Base-by-base conservation (phyloP, 2,329 filamentous ascomycete species). In the Alternaria gaisen region DNA sequence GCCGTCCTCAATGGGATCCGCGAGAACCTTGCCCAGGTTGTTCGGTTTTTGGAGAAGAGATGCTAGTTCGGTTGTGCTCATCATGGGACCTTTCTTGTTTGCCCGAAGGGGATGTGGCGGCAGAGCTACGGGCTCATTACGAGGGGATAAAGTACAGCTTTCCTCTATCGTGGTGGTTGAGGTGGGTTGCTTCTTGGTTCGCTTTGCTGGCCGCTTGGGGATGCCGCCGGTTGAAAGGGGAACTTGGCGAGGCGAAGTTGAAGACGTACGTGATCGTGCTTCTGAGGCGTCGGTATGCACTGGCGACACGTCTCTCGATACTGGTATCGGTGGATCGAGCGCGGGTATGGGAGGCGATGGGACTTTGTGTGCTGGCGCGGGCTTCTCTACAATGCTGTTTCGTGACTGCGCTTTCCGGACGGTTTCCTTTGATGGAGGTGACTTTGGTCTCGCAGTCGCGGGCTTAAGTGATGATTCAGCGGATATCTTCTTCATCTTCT, bases 41-140 rank as follows among this genome's bases (percentile, higher is more conserved):
- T 62, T 61, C 1, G 68, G 55, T 26, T 69, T 67, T 20, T 71
- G 68, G 8, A 75, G 61, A 8, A 72, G 63, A 3, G 69, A 61
- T 8, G 73, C 70, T 0, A 74, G 69, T 60, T 76, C 70, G 3
- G 67, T 72, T 1, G 72, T 76, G 18, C 53, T 76, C 70, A 76
- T 73, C 9, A 72, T 28, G 1, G 67, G 69, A 0, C 65, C 69
- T 22, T 64, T 64, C 26, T 65, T 71, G 10, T 61, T 66, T 20
- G 68, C 58, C 11, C 60, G 54, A 1, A 70, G 53, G 1, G 71
- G 67, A 43, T 72, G 68, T 7, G 69, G 69, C 9, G 68, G 72
- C 0, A 71, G 56, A 5, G 53, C 42, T 6, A 65, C 51, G 10
- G 65, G 64, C 28, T 65, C 57, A 20, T 63, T 64, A 10, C 57